Conservation (phyloP, 306 rosid genomes). For the Vigna unguiculata region DNA sequence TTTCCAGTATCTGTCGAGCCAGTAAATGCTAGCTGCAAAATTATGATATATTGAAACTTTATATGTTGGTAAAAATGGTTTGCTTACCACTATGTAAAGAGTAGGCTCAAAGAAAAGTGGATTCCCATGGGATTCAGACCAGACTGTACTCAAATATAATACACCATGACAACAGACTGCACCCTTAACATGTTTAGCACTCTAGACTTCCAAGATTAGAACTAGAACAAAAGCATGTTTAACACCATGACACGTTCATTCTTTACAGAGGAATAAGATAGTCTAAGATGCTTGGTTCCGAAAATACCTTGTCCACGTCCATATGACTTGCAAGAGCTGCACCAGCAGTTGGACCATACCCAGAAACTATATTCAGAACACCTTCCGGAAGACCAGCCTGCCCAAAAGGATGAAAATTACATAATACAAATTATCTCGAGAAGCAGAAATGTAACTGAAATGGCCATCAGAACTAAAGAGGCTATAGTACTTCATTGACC, state of each 20-base stretch:
- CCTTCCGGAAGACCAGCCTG: constrained; percentile 99
- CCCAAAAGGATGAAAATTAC: constrained; percentile 28
- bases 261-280: neutral
- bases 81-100: neutral
- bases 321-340: constrained; percentile 92
- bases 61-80: constrained; percentile 24
- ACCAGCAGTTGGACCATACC: constrained; percentile 90
- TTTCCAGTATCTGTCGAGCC: constrained; percentile 90
- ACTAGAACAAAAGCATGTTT: neutral
- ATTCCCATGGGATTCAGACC: neutral
- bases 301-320: constrained; percentile 91
- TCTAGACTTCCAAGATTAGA: neutral
- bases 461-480: neutral
- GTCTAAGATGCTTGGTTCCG: neutral
- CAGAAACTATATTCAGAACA: constrained; percentile 84
- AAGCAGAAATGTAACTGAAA: constrained; percentile 1
- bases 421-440: constrained; percentile 20
- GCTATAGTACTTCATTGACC: too few species aligned
- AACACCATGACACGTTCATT: constrained; percentile 20
- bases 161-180: neutral
- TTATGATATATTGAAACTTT: neutral
- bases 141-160: neutral
- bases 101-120: neutral
- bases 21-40: constrained; percentile 82
- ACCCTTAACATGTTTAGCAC: neutral